Base-by-base conservation (phyloP, 306 rosid species). In the Hippophae gyantsensis region DNA sequence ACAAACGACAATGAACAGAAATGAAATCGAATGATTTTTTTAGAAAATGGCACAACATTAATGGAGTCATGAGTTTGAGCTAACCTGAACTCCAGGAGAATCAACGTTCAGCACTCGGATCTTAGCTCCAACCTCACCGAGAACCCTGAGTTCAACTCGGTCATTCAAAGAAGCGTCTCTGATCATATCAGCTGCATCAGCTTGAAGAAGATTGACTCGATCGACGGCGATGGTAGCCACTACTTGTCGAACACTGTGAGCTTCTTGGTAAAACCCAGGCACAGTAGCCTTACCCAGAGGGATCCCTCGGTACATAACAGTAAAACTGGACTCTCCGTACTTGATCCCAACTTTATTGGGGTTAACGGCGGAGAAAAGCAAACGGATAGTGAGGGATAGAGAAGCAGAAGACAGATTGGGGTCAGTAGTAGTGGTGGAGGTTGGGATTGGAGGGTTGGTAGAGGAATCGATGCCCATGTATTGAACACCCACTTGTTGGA, bases 311-410 rank as follows among this genome's bases (percentile, higher is more conserved):
- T 92, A 92, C 96, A 92, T 87, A 18, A 88, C 95, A 2, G 95
- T 83, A 71, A 92, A 92, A 74, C 77, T 81, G 55, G 95, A 87
- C 76, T 85, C 83, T 6, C 95, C 95, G 83, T 87, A 88, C 78
- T 79, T 83, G 80, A 92, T 92, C 60, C 99, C 99, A 0, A 92
- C 99, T 79, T 86, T 87, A 76, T 92, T 92, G 0, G 99, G 99
- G 72, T 92, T 92, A 6, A 38, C 79, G 3, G 95, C 99, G 2
- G 82, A 61, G 86, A 85, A 87, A 13, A 87, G 80, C 63, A 92
- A 50, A 6, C 89, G 80, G 1, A 92, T 92, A 13, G 61, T 74
- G 66, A 92, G 81, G 1, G 98, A 85, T 5, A 92, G 77, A 0
- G 98, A 85, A 0, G 95, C 95, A 7, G 83, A 32, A 43, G 57